A percentile compares a stretch with the other conserved stretches of the same genome.
phyloP scores from a whole-genome alignment of 1,284 basidiomycete species.

The Cryptococcus amylolentus region DNA sequence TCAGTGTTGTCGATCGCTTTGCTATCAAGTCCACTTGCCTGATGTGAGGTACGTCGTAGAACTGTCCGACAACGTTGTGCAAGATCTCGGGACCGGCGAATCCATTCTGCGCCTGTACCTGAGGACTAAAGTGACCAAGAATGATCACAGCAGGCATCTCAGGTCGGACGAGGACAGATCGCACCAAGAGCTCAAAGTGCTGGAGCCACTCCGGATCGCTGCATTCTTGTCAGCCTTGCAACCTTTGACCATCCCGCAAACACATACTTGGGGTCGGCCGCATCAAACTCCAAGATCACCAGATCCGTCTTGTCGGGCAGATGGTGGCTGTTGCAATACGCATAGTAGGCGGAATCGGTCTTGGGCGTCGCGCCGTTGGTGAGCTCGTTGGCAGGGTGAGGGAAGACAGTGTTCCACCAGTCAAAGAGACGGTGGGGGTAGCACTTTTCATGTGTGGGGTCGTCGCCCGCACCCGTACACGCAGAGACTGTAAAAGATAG shows the following conservation, averaged over 20 bases:
- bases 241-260: not conserved
- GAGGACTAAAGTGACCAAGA: constrained; percentile 85
- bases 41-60: constrained; percentile 90
- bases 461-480: constrained; percentile 89
- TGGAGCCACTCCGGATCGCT: constrained; percentile 70
- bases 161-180: constrained; percentile 79
- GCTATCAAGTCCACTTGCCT: constrained; percentile 49
- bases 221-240: constrained; percentile 2
- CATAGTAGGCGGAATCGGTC: constrained; percentile 87
- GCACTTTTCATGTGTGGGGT: constrained; percentile 77
- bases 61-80: constrained; percentile 84
- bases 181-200: constrained; percentile 84
- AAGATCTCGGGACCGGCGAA: constrained; percentile 82
- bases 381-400: constrained; percentile 87
- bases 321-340: constrained; percentile 84
- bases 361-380: constrained; percentile 89
- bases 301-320: constrained; percentile 87
- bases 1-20: not conserved
- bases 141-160: constrained; percentile 85
- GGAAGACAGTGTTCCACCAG: constrained; percentile 94
- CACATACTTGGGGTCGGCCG: constrained; percentile 76
- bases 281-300: constrained; percentile 87
- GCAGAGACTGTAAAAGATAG: constrained; percentile 63
- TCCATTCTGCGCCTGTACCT: constrained; percentile 70
- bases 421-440: constrained; percentile 87